phyloP scores from a whole-genome alignment of 495 filamentous ascomycete genomes.

The Mycothermus thermophilus region DNA sequence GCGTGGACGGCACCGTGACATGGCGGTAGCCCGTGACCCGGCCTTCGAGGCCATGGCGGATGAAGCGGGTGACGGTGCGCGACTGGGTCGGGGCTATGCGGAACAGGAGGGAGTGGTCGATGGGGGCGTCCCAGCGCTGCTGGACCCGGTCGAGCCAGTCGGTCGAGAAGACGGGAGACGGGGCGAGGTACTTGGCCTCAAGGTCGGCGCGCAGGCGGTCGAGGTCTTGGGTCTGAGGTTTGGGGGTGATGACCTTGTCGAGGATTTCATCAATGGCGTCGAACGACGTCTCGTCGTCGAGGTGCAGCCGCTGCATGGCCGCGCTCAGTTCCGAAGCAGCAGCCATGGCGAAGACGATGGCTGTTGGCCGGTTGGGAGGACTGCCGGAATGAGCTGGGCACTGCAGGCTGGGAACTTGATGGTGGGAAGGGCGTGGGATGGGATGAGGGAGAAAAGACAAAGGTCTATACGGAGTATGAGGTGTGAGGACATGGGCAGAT shows the following conservation, averaged over 20 bases:
- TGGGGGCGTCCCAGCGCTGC: slow-evolving; percentile 73
- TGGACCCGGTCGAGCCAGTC: slow-evolving; percentile 83
- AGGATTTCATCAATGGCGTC: slow-evolving; percentile 45
- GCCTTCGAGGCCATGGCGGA: slow-evolving; percentile 82
- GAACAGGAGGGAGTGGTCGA: slow-evolving; percentile 67
- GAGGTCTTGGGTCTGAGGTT: slow-evolving; percentile 40
- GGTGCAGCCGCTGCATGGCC: slow-evolving; percentile 27
- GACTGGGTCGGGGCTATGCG: slow-evolving; percentile 81
- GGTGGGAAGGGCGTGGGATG: background rate
- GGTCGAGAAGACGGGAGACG: slow-evolving; percentile 58
- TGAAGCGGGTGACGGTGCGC: slow-evolving; percentile 82
- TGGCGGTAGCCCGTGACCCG: slow-evolving; percentile 89
- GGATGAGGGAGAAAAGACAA: background rate
- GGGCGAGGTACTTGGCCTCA: slow-evolving; percentile 64
- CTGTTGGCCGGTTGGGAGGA: background rate
- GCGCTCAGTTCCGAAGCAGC: slow-evolving; percentile 29
- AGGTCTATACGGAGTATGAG: too few species aligned
- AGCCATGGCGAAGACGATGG: slow-evolving; percentile 2
- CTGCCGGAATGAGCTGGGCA: background rate
- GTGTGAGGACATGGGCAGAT: background rate
- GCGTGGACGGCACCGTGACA: slow-evolving; percentile 80
- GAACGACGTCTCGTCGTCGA: slow-evolving; percentile 15
- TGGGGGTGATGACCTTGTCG: slow-evolving; percentile 39
- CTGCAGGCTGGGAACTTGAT: background rate
- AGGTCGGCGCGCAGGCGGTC: slow-evolving; percentile 52